phyloP scores from a whole-genome alignment of 371 early-diverging fungal genomes.

The Apophysomyces trapeziformis region DNA sequence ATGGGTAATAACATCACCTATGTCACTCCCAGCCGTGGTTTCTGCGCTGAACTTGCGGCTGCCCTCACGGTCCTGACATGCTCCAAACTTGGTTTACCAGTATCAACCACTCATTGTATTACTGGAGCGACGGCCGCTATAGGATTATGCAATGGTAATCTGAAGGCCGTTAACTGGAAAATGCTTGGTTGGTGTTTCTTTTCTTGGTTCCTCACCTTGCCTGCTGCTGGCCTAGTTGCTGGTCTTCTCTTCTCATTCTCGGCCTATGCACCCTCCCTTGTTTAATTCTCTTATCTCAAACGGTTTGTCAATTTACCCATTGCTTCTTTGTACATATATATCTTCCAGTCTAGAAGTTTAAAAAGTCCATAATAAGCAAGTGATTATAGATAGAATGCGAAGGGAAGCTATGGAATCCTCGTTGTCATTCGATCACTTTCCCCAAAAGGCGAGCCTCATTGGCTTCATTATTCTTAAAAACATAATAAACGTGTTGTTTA shows the following conservation, averaged over 20 bases:
- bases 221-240: constrained; percentile 70
- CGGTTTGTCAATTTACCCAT: not conserved
- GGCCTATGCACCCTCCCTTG: constrained; percentile 54
- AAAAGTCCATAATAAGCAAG: not conserved
- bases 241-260: constrained; percentile 73
- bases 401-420: not conserved
- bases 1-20: constrained; percentile 89
- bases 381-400: no score
- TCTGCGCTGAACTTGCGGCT: constrained; percentile 83
- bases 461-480: no score
- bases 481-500: no score
- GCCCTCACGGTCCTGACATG: constrained; percentile 87
- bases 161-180: constrained; percentile 82
- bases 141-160: constrained; percentile 79
- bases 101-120: constrained; percentile 90
- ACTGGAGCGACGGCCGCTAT: constrained; percentile 85
- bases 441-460: no score
- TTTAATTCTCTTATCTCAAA: not conserved
- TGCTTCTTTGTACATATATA: not conserved
- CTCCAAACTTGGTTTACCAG: constrained; percentile 81
- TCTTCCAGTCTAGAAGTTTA: not conserved
- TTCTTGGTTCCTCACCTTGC: constrained; percentile 84
- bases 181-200: constrained; percentile 71
- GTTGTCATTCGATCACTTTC: no score
- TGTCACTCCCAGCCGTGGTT: constrained; percentile 86